phyloP scores from a whole-genome alignment of 257 asterid genomes.

The Euphrasia confusa region DNA sequence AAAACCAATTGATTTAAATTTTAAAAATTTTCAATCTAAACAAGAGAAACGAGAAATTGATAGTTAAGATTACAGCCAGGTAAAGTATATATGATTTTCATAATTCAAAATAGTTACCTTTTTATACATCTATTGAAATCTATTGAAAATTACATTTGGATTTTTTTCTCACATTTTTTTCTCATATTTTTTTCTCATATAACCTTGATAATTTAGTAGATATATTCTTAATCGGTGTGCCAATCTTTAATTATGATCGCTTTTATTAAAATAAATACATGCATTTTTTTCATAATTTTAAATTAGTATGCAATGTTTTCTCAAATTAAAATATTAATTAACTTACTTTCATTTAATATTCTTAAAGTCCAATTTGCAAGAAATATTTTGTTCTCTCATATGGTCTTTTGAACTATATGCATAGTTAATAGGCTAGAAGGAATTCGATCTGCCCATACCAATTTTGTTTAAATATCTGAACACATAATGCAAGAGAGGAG shows the following conservation, averaged over 20 bases:
- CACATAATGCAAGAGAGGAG: neutral
- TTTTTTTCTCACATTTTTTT: neutral
- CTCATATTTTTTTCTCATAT: slow-evolving; percentile 1
- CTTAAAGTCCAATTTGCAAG: neutral
- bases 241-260: neutral
- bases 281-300: neutral
- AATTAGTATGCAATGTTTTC: slow-evolving; percentile 1
- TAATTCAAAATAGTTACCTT: neutral
- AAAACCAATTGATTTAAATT: neutral
- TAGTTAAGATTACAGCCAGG: too few relatives aligned
- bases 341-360: neutral
- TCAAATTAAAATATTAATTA: slow-evolving; percentile 6
- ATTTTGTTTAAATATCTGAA: neutral
- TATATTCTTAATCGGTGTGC: slow-evolving; percentile 4
- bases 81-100: neutral
- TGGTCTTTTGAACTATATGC: neutral
- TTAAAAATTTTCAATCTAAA: slow-evolving; percentile 4
- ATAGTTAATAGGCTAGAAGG: slow-evolving; percentile 3
- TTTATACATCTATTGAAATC: neutral
- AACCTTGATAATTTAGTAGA: slow-evolving; percentile 3
- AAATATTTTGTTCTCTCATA: neutral
- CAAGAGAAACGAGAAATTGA: neutral
- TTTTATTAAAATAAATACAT: neutral
- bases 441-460: neutral
- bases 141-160: neutral